phyloP scores from a whole-genome alignment of 768 basidiomycete genomes.

The Lepiota subincarnata region DNA sequence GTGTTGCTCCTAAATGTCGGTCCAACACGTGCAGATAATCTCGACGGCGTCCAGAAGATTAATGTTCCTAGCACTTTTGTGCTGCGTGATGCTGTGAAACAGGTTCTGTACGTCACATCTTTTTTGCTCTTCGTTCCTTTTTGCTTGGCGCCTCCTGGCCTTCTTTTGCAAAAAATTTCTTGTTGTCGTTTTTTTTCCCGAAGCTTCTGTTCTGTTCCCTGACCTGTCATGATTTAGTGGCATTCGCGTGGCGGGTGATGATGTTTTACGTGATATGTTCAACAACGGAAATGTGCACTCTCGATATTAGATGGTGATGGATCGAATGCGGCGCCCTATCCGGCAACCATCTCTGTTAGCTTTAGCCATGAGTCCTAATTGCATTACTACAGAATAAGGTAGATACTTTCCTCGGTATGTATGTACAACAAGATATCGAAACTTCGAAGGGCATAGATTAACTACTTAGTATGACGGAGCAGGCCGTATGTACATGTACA shows the following conservation, averaged over 20 bases:
- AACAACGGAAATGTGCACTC: conserved; percentile 55
- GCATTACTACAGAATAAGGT: no score
- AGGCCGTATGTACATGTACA: no score
- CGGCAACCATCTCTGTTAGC: conserved; percentile 10
- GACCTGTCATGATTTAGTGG: conserved; percentile 35
- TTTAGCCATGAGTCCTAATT: no score
- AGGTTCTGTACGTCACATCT: conserved; percentile 55
- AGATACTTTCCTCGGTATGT: no score
- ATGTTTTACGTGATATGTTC: conserved; percentile 47
- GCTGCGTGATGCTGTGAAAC: conserved; percentile 58
- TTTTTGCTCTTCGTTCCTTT: conserved; percentile 7
- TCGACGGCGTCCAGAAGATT: conserved; percentile 70
- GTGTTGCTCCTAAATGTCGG: conserved; percentile 84
- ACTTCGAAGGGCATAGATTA: no score
- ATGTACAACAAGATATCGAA: no score
- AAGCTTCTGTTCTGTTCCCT: no score
- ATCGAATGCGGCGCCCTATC: conserved; percentile 19
- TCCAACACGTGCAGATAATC: conserved; percentile 77
- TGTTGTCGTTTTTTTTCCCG: background rate
- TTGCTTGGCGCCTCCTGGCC: background rate
- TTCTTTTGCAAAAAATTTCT: background rate
- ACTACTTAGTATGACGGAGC: no score
- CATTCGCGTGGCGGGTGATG: conserved; percentile 35
- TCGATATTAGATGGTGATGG: conserved; percentile 34
- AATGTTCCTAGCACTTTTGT: conserved; percentile 73